These are phyloP conservation scores for Gonium pectorale DNA, from an alignment of 139 green algal genomes.

Conservation along the genomic window DNA sequence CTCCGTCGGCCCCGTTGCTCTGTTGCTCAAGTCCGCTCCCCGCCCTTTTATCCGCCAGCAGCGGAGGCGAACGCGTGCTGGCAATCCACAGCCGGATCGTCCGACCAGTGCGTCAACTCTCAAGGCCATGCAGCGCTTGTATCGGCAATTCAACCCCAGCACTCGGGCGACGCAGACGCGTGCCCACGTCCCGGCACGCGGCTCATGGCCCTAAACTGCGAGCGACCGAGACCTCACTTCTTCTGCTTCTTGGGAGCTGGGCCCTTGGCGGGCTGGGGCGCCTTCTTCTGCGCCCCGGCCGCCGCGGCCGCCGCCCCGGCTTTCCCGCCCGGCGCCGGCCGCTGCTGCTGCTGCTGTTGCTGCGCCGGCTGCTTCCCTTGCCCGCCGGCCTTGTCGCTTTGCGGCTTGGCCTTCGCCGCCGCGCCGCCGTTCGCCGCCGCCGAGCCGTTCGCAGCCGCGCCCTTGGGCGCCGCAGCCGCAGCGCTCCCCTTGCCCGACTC, in stretches of 20 bases:
- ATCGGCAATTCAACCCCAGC: no score
- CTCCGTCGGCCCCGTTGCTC: no score
- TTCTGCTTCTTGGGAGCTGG: slow-evolving; percentile 38
- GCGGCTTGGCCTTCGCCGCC: slow-evolving; percentile 29
- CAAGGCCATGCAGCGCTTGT: no score
- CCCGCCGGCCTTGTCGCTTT: neutral
- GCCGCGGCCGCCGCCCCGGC: slow-evolving; percentile 20
- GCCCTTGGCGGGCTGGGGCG: slow-evolving; percentile 34
- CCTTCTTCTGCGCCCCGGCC: neutral
- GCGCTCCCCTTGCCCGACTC: slow-evolving; percentile 35
- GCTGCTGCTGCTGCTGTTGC: slow-evolving; percentile 15
- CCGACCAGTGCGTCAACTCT: no score
- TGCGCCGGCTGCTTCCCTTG: slow-evolving; percentile 12
- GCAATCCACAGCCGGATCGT: no score
- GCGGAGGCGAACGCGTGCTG: no score
- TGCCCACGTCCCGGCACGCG: no score
- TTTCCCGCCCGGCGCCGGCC: neutral
- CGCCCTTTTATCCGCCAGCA: no score
- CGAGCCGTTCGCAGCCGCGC: neutral
- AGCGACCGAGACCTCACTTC: slow-evolving; percentile 17
- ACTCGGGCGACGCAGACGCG: no score
- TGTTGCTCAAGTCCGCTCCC: no score
- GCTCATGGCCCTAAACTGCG: no score
- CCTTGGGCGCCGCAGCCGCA: neutral
- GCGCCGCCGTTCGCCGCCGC: neutral